Evolutionary conservation across 768 basidiomycete genomes (phyloP).

Genomic region (Collybiopsis confluens): DNA sequence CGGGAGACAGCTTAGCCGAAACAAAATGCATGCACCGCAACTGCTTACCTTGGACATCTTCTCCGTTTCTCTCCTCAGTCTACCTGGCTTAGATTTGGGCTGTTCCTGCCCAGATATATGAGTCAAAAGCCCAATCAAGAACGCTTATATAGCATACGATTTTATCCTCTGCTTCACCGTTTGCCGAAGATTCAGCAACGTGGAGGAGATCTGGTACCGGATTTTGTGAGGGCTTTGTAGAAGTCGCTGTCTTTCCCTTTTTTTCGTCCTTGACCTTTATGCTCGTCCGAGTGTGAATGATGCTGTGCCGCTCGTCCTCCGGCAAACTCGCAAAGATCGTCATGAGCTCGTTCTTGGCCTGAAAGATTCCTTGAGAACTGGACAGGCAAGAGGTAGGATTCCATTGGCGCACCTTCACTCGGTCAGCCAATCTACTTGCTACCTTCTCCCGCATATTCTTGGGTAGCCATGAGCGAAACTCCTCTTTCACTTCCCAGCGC

Average conservation of each 20-base stretch:
- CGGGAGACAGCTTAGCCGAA: not conserved
- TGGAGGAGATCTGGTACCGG: not conserved
- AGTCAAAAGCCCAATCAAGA: not conserved
- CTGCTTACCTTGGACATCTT: conserved; percentile 50
- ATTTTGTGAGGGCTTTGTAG: not conserved
- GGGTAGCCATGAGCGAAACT: conserved; percentile 59
- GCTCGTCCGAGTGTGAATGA: conserved; percentile 49
- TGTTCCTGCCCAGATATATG: conserved; percentile 11
- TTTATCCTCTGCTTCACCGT: conserved; percentile 35
- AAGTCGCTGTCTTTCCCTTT: conserved; percentile 20
- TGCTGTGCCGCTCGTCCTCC: conserved; percentile 47
- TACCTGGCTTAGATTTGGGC: conserved; percentile 26
- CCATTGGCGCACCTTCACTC: conserved; percentile 45
- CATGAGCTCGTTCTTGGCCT: conserved; percentile 60
- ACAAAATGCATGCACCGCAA: not conserved
- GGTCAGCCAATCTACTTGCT: conserved; percentile 56
- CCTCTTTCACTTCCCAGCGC: conserved; percentile 81
- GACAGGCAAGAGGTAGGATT: not conserved
- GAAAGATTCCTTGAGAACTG: too few species aligned
- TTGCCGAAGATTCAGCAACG: conserved; percentile 11
- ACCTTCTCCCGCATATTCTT: conserved; percentile 61
- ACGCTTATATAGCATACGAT: conserved; percentile 23
- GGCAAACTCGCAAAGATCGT: conserved; percentile 53
- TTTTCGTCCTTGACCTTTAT: conserved; percentile 29
- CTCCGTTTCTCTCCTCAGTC: conserved; percentile 49